Evolutionary conservation across 2,329 filamentous ascomycete genomes (phyloP).

Genomic region (Alternaria sp.): DNA sequence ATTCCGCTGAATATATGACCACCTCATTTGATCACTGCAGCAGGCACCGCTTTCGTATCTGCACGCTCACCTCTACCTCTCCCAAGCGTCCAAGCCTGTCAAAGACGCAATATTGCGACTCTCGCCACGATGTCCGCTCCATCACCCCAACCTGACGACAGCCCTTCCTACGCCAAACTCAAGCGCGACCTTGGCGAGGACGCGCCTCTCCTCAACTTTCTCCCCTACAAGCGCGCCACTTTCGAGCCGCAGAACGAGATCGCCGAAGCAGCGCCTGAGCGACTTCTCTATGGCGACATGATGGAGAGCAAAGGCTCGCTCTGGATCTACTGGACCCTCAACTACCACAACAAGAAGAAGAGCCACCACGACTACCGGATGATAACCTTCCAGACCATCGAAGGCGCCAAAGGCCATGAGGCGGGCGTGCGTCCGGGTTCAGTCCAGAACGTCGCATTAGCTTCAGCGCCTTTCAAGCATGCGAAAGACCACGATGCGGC

Average conservation of each 20-base stretch:
- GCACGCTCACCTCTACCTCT: not conserved
- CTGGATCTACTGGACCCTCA: slow-evolving; percentile 5
- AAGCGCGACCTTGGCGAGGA: slow-evolving; percentile 2
- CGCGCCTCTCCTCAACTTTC: not conserved
- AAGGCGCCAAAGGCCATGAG: not conserved
- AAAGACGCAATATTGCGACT: too few relatives aligned
- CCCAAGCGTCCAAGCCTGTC: not conserved
- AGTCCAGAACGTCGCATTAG: not conserved
- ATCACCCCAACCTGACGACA: not conserved
- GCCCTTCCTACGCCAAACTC: not conserved
- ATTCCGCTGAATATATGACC: not conserved
- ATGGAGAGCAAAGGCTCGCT: slow-evolving; percentile 3
- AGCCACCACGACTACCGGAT: not conserved
- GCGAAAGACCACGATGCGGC: not conserved
- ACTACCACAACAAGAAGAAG: not conserved
- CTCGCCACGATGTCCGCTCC: not conserved
- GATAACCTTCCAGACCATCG: not conserved
- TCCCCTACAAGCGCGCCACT: slow-evolving; percentile 1
- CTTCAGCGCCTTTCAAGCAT: not conserved
- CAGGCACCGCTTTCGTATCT: too few relatives aligned
- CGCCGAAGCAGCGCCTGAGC: not conserved
- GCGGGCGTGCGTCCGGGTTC: not conserved
- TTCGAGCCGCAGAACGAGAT: slow-evolving; percentile 2
- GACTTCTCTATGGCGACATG: slow-evolving; percentile 6
- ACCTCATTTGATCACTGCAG: not conserved